Evolutionary conservation across 176 grass and related monocot genomes (phyloP).

Genomic region (Musa troglodytarum): DNA sequence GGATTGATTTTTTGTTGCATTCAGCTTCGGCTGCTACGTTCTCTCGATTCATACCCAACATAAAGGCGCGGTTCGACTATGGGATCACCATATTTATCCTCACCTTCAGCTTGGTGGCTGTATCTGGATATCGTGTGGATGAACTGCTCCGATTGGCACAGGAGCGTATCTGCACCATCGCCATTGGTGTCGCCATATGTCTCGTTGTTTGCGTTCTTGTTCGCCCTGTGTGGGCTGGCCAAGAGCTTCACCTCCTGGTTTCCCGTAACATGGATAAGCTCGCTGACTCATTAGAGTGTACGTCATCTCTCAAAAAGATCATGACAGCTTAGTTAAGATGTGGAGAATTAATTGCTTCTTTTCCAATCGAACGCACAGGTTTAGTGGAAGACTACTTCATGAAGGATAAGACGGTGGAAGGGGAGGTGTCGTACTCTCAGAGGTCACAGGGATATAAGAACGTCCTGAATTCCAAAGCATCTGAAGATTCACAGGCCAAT

Average conservation of each 20-base stretch:
- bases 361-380: not conserved
- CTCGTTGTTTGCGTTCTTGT: not conserved
- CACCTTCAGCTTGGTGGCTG: conserved; percentile 16
- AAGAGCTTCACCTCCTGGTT: conserved; percentile 4
- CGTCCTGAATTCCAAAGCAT: not conserved
- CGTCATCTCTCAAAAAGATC: not conserved
- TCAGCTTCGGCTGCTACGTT: not conserved
- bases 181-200: conserved; percentile 1
- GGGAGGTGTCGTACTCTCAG: not conserved
- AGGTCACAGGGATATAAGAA: not conserved
- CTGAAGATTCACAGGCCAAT: conserved; percentile 6
- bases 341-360: too few relatives aligned
- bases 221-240: conserved; percentile 9
- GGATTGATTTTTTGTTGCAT: not conserved
- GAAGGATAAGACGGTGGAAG: not conserved
- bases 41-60: not conserved
- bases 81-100: conserved; percentile 14
- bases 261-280: conserved; percentile 1
- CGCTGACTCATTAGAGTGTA: conserved; percentile 8
- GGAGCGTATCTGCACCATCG: not conserved
- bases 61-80: conserved; percentile 9
- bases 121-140: conserved; percentile 8
- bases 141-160: not conserved
- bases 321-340: too few relatives aligned
- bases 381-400: not conserved